Conservation (phyloP, 148 eudicot genomes). For the Fagopyrum homotropicum region DNA sequence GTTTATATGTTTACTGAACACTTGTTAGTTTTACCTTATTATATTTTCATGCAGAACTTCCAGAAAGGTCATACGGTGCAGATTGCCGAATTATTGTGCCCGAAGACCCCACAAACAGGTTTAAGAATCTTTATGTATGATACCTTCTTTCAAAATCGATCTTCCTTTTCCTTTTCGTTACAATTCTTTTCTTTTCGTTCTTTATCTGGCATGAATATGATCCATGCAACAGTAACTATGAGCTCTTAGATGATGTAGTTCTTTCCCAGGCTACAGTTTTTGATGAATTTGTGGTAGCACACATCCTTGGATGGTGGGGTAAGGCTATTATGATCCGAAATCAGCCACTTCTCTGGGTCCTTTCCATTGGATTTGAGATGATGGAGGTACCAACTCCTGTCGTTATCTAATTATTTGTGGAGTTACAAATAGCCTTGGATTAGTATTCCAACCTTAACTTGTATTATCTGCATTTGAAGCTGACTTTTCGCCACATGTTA, state of each 20-base stretch:
- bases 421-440: not conserved
- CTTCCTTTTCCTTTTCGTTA: not conserved
- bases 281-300: constrained; percentile 92
- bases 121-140: constrained; percentile 98
- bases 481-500: constrained; percentile 97
- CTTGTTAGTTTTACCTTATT: not conserved
- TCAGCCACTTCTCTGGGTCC: constrained; percentile 95
- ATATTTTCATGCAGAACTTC: constrained; percentile 59
- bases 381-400: constrained; percentile 60
- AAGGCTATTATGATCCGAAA: constrained; percentile 99
- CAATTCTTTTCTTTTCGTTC: not conserved
- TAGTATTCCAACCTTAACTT: not conserved
- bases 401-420: not conserved
- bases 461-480: constrained; percentile 34
- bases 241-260: constrained; percentile 20
- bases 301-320: constrained; percentile 99
- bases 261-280: constrained; percentile 71
- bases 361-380: constrained; percentile 90
- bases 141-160: constrained; percentile 49
- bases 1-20: not conserved
- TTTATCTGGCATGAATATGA: not conserved
- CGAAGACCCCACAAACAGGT: constrained; percentile 86
- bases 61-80: constrained; percentile 91
- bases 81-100: constrained; percentile 92
- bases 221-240: constrained; percentile 2